phyloP scores from a whole-genome alignment of 441 rosid genomes.

The Raphanus hybrid region DNA sequence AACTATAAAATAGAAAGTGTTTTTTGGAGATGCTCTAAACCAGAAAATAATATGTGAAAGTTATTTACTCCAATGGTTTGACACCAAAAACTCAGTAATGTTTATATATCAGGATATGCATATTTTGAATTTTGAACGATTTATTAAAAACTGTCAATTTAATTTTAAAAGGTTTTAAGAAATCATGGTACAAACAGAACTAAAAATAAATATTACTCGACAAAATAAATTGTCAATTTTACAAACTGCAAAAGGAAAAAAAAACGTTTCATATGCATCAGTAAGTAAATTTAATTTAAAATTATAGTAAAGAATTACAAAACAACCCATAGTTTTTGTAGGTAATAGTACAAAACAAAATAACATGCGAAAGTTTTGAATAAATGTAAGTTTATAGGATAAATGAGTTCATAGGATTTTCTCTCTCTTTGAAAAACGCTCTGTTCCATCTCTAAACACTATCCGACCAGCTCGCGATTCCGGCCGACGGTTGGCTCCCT shows the following conservation, averaged over 20 bases:
- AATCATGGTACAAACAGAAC: background rate
- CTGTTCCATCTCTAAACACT: too few species aligned
- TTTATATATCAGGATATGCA: background rate
- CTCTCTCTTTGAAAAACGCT: too few species aligned
- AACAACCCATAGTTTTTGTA: background rate
- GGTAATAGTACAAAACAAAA: background rate
- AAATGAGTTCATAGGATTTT: too few species aligned
- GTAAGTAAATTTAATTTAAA: background rate
- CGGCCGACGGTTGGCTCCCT: too few species aligned
- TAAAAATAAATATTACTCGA: background rate
- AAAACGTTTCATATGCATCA: background rate
- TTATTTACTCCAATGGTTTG: background rate
- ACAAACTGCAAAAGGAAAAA: background rate
- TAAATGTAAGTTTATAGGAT: slow-evolving; percentile 5
- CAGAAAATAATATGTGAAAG: background rate
- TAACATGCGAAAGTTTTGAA: background rate
- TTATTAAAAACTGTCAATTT: background rate
- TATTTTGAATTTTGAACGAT: background rate
- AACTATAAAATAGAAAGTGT: too few species aligned
- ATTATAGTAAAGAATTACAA: background rate
- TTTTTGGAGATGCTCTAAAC: background rate
- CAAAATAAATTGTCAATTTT: background rate
- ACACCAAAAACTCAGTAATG: background rate
- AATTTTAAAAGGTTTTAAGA: background rate
- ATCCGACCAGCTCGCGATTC: too few species aligned